Conservation (phyloP, 1,139 yeast species). For the Dujonia santamariae region DNA sequence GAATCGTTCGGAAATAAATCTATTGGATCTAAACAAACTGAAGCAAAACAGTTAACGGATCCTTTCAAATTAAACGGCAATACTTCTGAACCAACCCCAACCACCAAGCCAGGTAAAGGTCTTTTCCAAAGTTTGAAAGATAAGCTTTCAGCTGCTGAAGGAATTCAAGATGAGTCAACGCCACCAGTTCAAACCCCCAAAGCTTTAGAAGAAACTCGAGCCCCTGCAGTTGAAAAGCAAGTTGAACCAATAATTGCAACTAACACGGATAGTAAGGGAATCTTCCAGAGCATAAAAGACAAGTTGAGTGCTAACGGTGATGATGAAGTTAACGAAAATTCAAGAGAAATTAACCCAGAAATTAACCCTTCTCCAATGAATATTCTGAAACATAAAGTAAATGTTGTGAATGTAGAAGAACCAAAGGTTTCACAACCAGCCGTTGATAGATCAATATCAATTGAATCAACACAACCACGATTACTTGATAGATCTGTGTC, state of each 20-base stretch:
- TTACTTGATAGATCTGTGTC: constrained; percentile 4
- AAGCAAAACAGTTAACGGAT: constrained; percentile 13
- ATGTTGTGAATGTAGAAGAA: constrained; percentile 5
- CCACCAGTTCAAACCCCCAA: too few relatives aligned
- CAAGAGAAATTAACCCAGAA: neutral
- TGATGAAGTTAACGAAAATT: neutral
- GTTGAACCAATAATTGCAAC: too few relatives aligned
- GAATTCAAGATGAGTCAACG: neutral
- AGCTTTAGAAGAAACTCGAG: too few relatives aligned
- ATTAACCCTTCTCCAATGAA: constrained; percentile 5
- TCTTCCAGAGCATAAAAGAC: constrained; percentile 35
- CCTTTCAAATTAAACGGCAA: constrained; percentile 14
- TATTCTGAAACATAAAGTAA: constrained; percentile 8
- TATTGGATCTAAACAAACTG: neutral
- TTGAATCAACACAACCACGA: neutral
- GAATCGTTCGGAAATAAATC: too few relatives aligned
- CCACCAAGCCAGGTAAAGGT: constrained; percentile 5
- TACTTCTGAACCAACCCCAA: neutral
- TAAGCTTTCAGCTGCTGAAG: constrained; percentile 5
- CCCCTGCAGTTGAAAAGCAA: too few relatives aligned
- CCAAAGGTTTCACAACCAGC: constrained; percentile 1
- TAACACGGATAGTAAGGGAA: constrained; percentile 33
- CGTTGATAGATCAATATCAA: neutral
- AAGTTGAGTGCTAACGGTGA: constrained; percentile 15
- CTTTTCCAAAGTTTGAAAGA: constrained; percentile 9